A percentile compares a stretch with the other conserved stretches of the same genome.
These are phyloP conservation scores for Fusarium nygamai DNA, from an alignment of 2,329 filamentous ascomycete species.

Conservation along the genomic window DNA sequence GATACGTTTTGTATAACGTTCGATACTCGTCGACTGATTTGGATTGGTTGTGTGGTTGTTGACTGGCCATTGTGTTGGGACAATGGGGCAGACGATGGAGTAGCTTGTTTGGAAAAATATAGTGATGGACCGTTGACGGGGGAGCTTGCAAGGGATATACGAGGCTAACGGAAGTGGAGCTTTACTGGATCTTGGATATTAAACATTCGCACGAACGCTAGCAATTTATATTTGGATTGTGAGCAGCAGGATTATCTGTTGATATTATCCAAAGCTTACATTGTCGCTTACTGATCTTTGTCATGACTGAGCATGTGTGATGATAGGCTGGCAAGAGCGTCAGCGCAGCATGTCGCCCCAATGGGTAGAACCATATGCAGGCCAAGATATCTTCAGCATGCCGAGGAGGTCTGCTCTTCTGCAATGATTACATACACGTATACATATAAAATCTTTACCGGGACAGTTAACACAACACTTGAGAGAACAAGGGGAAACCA, in stretches of 20 bases:
- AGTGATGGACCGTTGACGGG: background rate
- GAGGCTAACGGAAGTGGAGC: background rate
- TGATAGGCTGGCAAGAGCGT: background rate
- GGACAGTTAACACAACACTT: background rate
- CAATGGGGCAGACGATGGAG: too few relatives aligned
- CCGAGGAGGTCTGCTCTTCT: too few relatives aligned
- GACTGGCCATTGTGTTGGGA: background rate
- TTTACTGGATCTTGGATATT: background rate
- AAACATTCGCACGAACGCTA: accelerated
- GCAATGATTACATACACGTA: too few relatives aligned
- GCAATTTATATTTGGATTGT: background rate
- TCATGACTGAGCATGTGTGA: background rate
- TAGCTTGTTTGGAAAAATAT: background rate
- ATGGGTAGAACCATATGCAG: background rate
- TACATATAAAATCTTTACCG: background rate
- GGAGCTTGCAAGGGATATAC: background rate
- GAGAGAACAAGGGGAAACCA: too few relatives aligned
- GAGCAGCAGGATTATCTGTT: accelerated
- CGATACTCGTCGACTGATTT: background rate
- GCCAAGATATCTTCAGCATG: background rate
- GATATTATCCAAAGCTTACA: background rate
- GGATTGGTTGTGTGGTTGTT: background rate
- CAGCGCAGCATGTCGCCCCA: background rate
- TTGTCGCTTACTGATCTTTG: background rate
- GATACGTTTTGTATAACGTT: background rate